Conservation (phyloP, 345 rosid genomes). For the Adansonia digitata region DNA sequence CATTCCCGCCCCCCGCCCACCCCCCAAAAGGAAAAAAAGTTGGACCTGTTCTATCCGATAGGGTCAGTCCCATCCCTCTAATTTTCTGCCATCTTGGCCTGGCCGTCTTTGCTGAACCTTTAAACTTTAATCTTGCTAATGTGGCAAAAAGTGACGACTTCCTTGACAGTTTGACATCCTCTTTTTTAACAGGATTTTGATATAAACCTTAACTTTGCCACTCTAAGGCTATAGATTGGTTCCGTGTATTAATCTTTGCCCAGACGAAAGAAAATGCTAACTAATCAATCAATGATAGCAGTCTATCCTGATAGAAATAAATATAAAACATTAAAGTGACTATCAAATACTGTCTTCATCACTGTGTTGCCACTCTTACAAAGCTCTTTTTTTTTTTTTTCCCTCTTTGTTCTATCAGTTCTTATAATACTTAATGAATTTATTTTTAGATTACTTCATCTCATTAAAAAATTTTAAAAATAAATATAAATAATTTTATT, state of each 20-base stretch:
- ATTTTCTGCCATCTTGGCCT: too few species aligned
- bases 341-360: constrained; percentile 16
- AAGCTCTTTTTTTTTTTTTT: neutral
- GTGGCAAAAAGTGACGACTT: constrained; percentile 14
- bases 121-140: neutral
- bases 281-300: neutral
- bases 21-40: too few species aligned
- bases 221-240: constrained; percentile 1
- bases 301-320: constrained; percentile 14
- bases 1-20: too few species aligned
- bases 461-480: too few species aligned
- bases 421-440: too few species aligned
- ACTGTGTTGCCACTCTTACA: neutral
- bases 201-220: neutral
- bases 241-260: constrained; percentile 16
- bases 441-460: too few species aligned
- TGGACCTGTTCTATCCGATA: too few species aligned
- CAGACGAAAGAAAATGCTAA: constrained; percentile 21
- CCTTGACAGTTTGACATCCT: neutral
- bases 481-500: too few species aligned
- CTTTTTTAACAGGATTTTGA: neutral
- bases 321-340: constrained; percentile 6
- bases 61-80: too few species aligned
- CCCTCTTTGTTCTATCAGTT: neutral
- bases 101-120: constrained; percentile 5